Base-by-base conservation (phyloP, 1,139 yeast species). In the Geotrichum restrictum region DNA sequence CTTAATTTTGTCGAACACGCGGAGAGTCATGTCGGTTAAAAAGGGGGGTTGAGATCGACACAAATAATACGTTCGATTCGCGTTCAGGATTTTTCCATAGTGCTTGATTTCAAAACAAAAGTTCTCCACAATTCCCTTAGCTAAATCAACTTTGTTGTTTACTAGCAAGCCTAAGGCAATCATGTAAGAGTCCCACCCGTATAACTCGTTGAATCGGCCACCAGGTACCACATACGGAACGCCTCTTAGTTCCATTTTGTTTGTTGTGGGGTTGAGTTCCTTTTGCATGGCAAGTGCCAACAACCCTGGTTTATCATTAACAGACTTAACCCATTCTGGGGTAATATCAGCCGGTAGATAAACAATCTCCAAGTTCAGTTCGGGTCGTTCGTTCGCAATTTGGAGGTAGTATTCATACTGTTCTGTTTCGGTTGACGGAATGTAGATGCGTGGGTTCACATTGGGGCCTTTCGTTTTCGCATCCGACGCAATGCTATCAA, bases 121-220 rank as follows among this genome's bases (percentile, higher is more conserved):
- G 69, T 93, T 91, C 64, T 86, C 93, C 10, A 93, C 88, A 94
- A 93, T 88, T 0, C 96, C 96, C 60, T 84, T 76, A 7, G 97
- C 94, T 40, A 91, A 75, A 37, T 83, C 85, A 3, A 76, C 63
- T 8, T 81, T 75, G 27, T 79, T 83, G 63, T 87, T 88, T 14
- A 81, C 78, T 40, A 93, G 69, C 48, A 93, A 74, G 1, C 98
- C 98, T 32, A 91, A 70, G 0, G 95, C 81, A 65, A 86, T 93
- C 85, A 94, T 86, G 66, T 93, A 93, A 1, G 97, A 88, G 68
- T 93, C 98, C 98, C 98, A 93, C 7, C 98, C 98, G 64, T 93
- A 93, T 53, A 89, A 77, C 69, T 93, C 98, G 69, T 94, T 94
- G 69, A 93, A 93, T 58, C 98, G 75, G 19, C 98, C 98, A 14